Percentiles rank a stretch among this genome's conserved stretches.
phyloP scores from a whole-genome alignment of 2,329 filamentous ascomycete genomes.

The Nigrospora osmanthi region DNA sequence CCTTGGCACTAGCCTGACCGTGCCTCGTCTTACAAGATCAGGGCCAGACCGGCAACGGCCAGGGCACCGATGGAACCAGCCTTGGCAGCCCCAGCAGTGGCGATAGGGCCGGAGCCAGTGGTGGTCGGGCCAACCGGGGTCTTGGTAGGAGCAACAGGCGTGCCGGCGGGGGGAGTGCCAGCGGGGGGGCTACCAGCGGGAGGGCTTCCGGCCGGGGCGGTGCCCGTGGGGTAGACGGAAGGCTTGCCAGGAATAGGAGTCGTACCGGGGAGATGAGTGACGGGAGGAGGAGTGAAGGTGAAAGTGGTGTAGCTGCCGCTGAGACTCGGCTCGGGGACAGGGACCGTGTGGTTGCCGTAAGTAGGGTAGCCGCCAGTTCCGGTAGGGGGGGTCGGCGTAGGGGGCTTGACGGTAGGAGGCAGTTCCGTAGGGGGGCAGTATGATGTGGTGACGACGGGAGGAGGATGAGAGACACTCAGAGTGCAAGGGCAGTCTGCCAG shows the following conservation, averaged over 20 bases:
- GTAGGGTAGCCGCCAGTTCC: conserved; percentile 1
- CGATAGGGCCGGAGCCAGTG: conserved; percentile 17
- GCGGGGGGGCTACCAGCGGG: not conserved
- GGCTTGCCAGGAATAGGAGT: conserved; percentile 1
- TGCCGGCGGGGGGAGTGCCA: not conserved
- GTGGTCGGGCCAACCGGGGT: conserved; percentile 17
- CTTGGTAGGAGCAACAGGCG: conserved; percentile 12
- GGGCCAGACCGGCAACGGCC: conserved; percentile 14
- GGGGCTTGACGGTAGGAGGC: conserved; percentile 6
- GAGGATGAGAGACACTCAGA: conserved; percentile 24
- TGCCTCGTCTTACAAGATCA: not conserved
- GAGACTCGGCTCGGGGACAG: conserved; percentile 5
- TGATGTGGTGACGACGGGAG: conserved; percentile 19
- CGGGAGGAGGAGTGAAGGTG: conserved; percentile 13
- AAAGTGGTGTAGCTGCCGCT: conserved; percentile 10
- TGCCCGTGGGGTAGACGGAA: not conserved
- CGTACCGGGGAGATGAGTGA: conserved; percentile 13
- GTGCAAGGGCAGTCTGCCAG: conserved; percentile 38
- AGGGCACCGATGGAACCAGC: conserved; percentile 25
- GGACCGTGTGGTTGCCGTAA: conserved; percentile 2
- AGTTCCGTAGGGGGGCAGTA: conserved; percentile 9
- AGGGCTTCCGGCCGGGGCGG: not conserved
- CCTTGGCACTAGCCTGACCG: too few relatives aligned
- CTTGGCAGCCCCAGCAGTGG: conserved; percentile 28
- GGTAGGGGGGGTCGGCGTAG: conserved; percentile 2